Evolutionary conservation across 805 yeast genomes (phyloP).

Genomic region (Sugiyamaella chiloensis): DNA sequence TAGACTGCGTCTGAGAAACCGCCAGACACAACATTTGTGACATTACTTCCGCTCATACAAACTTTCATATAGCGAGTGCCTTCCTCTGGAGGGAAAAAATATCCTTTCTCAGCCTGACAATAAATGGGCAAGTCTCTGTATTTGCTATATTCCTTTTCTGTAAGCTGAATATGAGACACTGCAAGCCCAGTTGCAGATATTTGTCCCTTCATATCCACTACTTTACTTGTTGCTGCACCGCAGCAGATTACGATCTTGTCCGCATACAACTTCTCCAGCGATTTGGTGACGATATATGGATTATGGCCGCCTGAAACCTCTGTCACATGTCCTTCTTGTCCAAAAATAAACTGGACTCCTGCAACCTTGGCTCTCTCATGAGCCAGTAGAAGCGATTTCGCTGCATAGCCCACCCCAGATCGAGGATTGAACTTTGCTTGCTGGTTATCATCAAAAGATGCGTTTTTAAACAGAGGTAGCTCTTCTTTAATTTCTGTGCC

Average conservation of each 20-base stretch:
- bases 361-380: slow-evolving; percentile 30
- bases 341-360: slow-evolving; percentile 37
- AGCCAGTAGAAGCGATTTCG: slow-evolving; percentile 31
- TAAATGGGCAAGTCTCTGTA: slow-evolving; percentile 38
- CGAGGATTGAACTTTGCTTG: slow-evolving; percentile 1
- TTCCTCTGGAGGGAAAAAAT: slow-evolving; percentile 41
- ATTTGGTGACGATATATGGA: neutral
- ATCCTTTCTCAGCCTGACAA: slow-evolving; percentile 39
- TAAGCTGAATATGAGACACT: slow-evolving; percentile 40
- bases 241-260: slow-evolving; percentile 37
- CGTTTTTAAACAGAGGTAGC: slow-evolving; percentile 9
- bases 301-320: slow-evolving; percentile 21
- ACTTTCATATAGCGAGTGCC: slow-evolving; percentile 10
- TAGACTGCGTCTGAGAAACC: neutral
- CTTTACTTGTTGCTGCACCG: slow-evolving; percentile 39
- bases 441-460: slow-evolving; percentile 10
- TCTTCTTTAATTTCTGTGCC: slow-evolving; percentile 28
- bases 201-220: slow-evolving; percentile 38
- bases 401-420: slow-evolving; percentile 41
- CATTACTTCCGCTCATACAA: neutral
- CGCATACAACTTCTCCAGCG: slow-evolving; percentile 19
- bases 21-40: neutral
- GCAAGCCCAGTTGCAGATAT: slow-evolving; percentile 42
- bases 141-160: slow-evolving; percentile 33
- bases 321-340: slow-evolving; percentile 25